Percentiles rank a stretch among this genome's conserved stretches.
phyloP scores from a whole-genome alignment of 768 basidiomycete genomes.

The Rhodosporidiobolus sp. region DNA sequence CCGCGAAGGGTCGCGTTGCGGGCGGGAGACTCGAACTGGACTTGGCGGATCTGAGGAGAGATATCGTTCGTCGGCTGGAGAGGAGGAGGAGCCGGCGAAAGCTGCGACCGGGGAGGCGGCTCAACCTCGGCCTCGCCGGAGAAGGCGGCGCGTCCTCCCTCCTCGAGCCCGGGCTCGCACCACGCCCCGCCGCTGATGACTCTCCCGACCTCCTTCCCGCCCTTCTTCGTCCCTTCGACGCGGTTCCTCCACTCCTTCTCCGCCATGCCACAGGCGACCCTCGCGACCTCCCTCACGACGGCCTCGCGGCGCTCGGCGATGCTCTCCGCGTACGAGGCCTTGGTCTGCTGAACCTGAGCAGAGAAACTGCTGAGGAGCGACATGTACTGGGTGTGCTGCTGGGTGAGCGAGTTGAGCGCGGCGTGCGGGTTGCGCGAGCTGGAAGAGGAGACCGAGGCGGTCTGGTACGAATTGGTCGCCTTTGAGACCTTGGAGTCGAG shows the following conservation, averaged over 20 bases:
- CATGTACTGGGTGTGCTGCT: constrained; percentile 36
- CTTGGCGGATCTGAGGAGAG: neutral
- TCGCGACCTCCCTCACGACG: constrained; percentile 15
- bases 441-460: neutral
- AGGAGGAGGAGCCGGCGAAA: neutral
- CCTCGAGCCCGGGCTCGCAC: constrained; percentile 17
- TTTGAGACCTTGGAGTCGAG: constrained; percentile 37
- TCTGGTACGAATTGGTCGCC: constrained; percentile 34
- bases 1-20: neutral
- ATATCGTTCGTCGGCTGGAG: neutral
- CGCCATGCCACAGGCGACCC: constrained; percentile 10
- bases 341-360: constrained; percentile 9
- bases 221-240: constrained; percentile 22
- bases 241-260: constrained; percentile 26
- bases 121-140: neutral
- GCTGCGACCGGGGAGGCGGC: neutral
- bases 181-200: constrained; percentile 10
- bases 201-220: constrained; percentile 17
- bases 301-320: constrained; percentile 26
- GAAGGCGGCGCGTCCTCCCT: neutral
- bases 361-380: constrained; percentile 21
- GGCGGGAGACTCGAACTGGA: neutral
- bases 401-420: constrained; percentile 18
- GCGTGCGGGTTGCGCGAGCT: neutral
- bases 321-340: constrained; percentile 9